Evolutionary conservation across 1,284 basidiomycete genomes (phyloP).

Genomic region (Fistulinella staudtii): DNA sequence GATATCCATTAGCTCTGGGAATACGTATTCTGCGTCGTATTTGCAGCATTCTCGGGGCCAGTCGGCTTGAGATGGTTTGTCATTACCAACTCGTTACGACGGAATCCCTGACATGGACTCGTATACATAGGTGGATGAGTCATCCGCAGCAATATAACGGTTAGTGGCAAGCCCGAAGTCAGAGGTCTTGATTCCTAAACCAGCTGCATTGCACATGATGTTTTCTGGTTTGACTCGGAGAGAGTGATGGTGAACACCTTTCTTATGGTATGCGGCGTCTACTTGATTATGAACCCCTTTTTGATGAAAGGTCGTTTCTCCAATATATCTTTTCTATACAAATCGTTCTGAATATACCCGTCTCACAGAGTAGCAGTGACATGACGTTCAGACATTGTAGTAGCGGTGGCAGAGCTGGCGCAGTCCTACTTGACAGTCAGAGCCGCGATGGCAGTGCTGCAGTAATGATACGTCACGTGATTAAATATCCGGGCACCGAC

Average conservation of each 20-base stretch:
- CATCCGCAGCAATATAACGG: constrained; percentile 62
- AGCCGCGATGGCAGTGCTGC: background rate
- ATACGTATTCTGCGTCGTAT: constrained; percentile 17
- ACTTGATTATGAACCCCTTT: constrained; percentile 67
- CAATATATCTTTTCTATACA: constrained; percentile 42
- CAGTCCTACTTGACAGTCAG: too few species aligned
- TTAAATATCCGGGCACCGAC: background rate
- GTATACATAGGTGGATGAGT: constrained; percentile 79
- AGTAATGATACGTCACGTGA: constrained; percentile 3
- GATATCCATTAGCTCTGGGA: constrained; percentile 74
- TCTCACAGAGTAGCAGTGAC: constrained; percentile 38
- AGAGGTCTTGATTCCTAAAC: constrained; percentile 60
- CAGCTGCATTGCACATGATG: constrained; percentile 63
- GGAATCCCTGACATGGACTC: constrained; percentile 57
- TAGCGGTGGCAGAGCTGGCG: too few species aligned
- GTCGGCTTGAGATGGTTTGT: constrained; percentile 7
- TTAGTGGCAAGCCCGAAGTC: constrained; percentile 85
- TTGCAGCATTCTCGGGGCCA: constrained; percentile 55
- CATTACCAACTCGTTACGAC: background rate
- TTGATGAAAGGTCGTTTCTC: constrained; percentile 57
- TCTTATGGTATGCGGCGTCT: constrained; percentile 60
- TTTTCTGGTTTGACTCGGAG: constrained; percentile 92
- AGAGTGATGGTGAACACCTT: constrained; percentile 81
- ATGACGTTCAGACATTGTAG: too few species aligned
- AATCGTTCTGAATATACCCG: constrained; percentile 51